Base-by-base conservation (phyloP, 768 basidiomycete genomes). In the Leucosporidium creatinivorum region DNA sequence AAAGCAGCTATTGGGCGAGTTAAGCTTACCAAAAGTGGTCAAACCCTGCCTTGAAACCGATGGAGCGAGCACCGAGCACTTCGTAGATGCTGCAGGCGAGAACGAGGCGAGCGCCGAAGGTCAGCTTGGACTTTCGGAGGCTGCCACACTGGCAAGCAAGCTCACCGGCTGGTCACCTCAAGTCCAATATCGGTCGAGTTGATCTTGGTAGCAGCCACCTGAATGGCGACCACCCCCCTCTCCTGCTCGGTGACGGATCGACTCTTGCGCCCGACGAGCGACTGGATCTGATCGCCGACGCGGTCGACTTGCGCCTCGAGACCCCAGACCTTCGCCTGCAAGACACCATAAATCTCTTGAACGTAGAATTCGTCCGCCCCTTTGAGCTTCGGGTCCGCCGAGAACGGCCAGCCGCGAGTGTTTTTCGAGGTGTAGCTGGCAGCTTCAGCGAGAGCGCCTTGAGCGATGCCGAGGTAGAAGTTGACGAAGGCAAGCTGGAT, bases 391-490 rank as follows among this genome's bases (percentile, higher is more conserved):
- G 52, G 48, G 49, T 65, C 57, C 1, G 23, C 49, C 5, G 48
- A 31, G 49, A 58, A 59, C 1, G 56, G 57, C 63, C 63, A 65
- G 6, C 31, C 57, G 47, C 63, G 56, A 51, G 63, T 59, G 48
- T 65, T 58, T 9, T n/a, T 39, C n/a, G 26, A 47, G 6, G 63
- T 59, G 48, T 59, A 65, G 7, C 19, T 30, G 3, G 57, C 44
- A 10, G 63, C 63, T 25, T 59, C 50, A 7, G 23, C n/a, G 31
- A 65, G 63, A 7, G 63, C 63, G 9, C 63, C 63, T 65, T 65
- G 48, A 18, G 63, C 63, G 56, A 65, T 65, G 4, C 63, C 63
- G 49, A 65, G 63, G 57, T 65, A 65, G 49, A 59, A 58, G 50
- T 57, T 58, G 23, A 51, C 30, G 63, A 65, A 65, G 18, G 31